Conservation (phyloP, 345 rosid genomes). For the Adansonia digitata region DNA sequence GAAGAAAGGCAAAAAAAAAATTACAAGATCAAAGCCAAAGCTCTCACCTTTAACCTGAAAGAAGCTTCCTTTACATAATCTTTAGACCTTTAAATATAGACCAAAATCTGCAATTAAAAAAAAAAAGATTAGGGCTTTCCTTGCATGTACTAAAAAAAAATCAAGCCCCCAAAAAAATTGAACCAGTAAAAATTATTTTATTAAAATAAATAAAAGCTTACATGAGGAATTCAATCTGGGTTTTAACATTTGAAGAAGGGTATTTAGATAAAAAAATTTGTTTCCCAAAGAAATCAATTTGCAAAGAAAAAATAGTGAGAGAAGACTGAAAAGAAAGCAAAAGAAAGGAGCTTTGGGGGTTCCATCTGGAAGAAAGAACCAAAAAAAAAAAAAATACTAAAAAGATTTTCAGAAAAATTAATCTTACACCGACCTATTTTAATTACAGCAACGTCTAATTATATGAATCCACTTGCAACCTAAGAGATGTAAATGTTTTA, state of each 20-base stretch:
- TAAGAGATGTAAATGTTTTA: neutral
- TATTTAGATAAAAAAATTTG: neutral
- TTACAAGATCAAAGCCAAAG: constrained; percentile 16
- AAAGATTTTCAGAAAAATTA: neutral
- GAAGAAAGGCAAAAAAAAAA: constrained; percentile 6
- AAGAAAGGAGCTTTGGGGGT: constrained; percentile 4
- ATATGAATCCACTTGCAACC: neutral
- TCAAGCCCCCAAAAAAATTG: neutral
- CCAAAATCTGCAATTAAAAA: constrained; percentile 14
- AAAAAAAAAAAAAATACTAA: neutral
- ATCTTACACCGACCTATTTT: neutral
- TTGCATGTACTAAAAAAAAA: neutral
- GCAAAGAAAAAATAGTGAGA: neutral
- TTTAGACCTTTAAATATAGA: constrained; percentile 21
- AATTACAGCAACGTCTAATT: constrained; percentile 2
- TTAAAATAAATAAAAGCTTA: constrained; percentile 7
- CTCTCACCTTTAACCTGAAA: constrained; percentile 13
- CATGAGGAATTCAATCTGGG: constrained; percentile 13
- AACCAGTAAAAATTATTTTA: neutral
- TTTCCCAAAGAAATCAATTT: constrained; percentile 1
- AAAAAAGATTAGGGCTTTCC: constrained; percentile 20
- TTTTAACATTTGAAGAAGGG: neutral
- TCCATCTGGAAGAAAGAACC: constrained; percentile 13
- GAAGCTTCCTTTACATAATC: constrained; percentile 21
- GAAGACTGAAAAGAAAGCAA: constrained; percentile 13